Conservation (phyloP, 768 basidiomycete species). For the Tephrocybe sp. region DNA sequence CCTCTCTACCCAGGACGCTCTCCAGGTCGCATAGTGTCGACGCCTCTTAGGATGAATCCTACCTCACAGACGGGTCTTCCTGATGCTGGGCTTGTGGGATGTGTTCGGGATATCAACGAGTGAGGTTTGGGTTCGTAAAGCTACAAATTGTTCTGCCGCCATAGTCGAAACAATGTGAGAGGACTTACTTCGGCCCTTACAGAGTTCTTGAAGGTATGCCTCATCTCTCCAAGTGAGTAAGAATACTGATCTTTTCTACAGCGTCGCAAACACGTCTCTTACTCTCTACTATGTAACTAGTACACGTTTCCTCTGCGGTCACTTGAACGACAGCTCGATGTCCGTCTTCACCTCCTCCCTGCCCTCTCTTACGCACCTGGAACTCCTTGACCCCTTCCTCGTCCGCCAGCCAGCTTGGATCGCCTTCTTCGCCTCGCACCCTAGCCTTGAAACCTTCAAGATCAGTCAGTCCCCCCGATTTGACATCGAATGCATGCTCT, state of each 20-base stretch:
- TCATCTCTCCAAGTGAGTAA: too few relatives aligned
- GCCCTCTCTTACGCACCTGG: constrained; percentile 65
- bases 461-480: constrained; percentile 89
- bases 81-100: too few relatives aligned
- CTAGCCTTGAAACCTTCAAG: constrained; percentile 67
- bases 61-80: too few relatives aligned
- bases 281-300: constrained; percentile 89
- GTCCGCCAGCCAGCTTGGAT: constrained; percentile 76
- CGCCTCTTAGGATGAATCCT: too few relatives aligned
- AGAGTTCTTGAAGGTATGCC: constrained; percentile 74
- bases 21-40: too few relatives aligned
- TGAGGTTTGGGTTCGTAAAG: too few relatives aligned
- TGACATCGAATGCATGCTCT: constrained; percentile 61
- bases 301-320: constrained; percentile 75
- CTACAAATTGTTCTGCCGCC: too few relatives aligned
- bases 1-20: too few relatives aligned
- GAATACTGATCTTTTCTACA: constrained; percentile 86
- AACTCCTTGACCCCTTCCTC: constrained; percentile 87
- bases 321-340: constrained; percentile 65
- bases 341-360: constrained; percentile 61
- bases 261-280: constrained; percentile 62
- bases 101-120: too few relatives aligned
- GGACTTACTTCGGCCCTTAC: constrained; percentile 85
- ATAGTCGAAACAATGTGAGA: constrained; percentile 59
- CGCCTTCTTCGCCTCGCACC: constrained; percentile 65